A percentile compares a stretch with the other conserved stretches of the same genome.
Evolutionary conservation across 2,329 filamentous ascomycete genomes (phyloP).

Genomic region (Bipolaris oryzae): DNA sequence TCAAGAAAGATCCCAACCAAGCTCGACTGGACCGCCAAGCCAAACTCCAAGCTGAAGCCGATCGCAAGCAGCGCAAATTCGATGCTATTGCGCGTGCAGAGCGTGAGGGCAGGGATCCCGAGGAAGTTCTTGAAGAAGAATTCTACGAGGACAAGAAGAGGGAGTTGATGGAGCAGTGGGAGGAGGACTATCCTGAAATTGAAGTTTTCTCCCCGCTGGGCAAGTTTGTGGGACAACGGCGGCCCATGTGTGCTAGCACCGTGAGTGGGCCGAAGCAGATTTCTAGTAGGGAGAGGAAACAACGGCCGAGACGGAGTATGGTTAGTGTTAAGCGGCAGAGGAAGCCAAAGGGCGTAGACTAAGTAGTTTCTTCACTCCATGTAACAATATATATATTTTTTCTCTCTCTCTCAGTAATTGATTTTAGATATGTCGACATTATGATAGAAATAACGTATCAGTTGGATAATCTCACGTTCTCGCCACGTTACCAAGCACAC

Average conservation of each 20-base stretch:
- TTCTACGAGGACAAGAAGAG: conserved; percentile 19
- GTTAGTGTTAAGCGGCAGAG: conserved; percentile 53
- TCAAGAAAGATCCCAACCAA: conserved; percentile 53
- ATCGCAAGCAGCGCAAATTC: conserved; percentile 27
- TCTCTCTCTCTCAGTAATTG: too few species aligned
- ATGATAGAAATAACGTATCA: too few species aligned
- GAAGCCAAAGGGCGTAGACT: conserved; percentile 19
- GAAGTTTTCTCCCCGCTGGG: conserved; percentile 88
- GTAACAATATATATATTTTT: not conserved
- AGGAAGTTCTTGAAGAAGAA: conserved; percentile 44
- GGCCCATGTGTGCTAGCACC: conserved; percentile 74
- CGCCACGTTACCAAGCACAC: too few species aligned
- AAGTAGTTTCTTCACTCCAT: not conserved
- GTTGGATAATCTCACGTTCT: too few species aligned
- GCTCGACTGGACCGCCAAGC: conserved; percentile 22
- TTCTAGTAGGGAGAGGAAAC: conserved; percentile 57
- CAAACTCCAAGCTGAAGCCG: conserved; percentile 12
- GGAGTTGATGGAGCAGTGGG: conserved; percentile 25
- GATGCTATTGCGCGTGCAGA: conserved; percentile 19
- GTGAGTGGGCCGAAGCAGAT: conserved; percentile 61
- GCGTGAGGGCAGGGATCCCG: conserved; percentile 22
- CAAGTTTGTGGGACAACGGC: conserved; percentile 71
- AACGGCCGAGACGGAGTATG: conserved; percentile 72
- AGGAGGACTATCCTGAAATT: conserved; percentile 66
- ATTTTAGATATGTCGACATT: too few species aligned